Evolutionary conservation across 257 asterid species (phyloP), one percentile per base, ranked within the genome.

Genomic region (Solanum medicagineum): DNA sequence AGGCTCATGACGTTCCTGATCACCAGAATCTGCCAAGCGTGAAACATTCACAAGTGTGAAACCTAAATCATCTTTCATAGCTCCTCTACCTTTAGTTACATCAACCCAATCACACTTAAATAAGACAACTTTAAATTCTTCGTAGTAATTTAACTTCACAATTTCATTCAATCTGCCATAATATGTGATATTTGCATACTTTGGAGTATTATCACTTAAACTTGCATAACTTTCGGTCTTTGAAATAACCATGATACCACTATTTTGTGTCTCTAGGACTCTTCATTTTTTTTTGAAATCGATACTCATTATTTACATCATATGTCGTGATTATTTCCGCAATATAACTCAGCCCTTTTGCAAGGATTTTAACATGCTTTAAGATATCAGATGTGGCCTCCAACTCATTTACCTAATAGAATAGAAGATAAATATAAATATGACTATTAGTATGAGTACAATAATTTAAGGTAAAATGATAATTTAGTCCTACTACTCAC

Each of bases 261-360:
- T 60, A 60, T 60, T 60, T 60, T n/a, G 15, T 10, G 14, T 60
- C 13, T 1, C 29, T 26, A 26, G 1, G 29, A 26, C 29, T 26
- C 29, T 26, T 26, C 29, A 26, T 26, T 26, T 26, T 26, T 26
- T 26, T 26, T 60, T 1, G 1, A 13, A 60, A n/a, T 12, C 3
- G 0, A 60, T n/a, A n/a, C 15, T 8, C 8, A 0, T 60, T 60
- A 60, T 10, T 10, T 60, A 60, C 13, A 60, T 60, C 68, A 60
- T n/a, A 60, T 0, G 3, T 32, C 10, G 1, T 60, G 6, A 4
- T n/a, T n/a, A 1, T 60, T 60, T 60, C 14, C 1, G 0, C 32
- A 60, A n/a, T 60, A 15, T 4, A 60, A 60, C 32, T 60, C 7
- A 1, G 7, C 3, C 15, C 32, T 60, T 4, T n/a, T 60, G 32